phyloP scores from a whole-genome alignment of 2,329 filamentous ascomycete species.

The Claviceps purpurea region DNA sequence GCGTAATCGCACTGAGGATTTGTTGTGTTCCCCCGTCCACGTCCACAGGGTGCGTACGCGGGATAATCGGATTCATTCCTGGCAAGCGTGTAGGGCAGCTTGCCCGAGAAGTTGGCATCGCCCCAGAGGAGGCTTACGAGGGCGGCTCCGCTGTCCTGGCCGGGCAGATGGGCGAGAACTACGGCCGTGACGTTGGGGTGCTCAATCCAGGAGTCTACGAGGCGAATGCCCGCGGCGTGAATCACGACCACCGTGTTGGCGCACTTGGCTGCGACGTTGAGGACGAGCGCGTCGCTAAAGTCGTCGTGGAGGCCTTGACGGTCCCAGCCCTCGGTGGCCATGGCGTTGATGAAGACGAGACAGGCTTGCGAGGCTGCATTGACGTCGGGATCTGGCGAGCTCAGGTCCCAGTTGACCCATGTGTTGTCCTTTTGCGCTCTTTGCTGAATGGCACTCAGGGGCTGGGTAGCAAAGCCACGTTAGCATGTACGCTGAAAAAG shows the following conservation, averaged over 20 bases:
- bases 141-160: constrained; percentile 49
- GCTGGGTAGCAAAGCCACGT: constrained; percentile 17
- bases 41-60: constrained; percentile 29
- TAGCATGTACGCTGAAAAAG: neutral
- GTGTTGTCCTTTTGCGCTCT: constrained; percentile 40
- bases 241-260: constrained; percentile 50
- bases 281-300: constrained; percentile 45
- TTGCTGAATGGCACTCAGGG: constrained; percentile 43
- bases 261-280: constrained; percentile 45
- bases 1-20: constrained; percentile 50
- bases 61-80: constrained; percentile 37
- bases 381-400: constrained; percentile 19
- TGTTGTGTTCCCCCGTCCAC: constrained; percentile 20
- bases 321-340: constrained; percentile 66
- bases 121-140: constrained; percentile 46
- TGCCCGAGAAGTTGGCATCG: constrained; percentile 37
- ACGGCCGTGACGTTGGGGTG: constrained; percentile 52
- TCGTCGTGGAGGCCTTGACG: constrained; percentile 55
- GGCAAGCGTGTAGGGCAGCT: constrained; percentile 49
- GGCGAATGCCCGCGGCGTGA: constrained; percentile 47
- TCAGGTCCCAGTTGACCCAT: constrained; percentile 36
- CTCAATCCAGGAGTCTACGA: constrained; percentile 51
- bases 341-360: constrained; percentile 72
- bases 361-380: constrained; percentile 41
- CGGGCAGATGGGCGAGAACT: constrained; percentile 49